Percentiles rank a stretch among this genome's conserved stretches.
Conservation (phyloP, 192 early-diverging fungal species). For the Coemansia sp. region DNA sequence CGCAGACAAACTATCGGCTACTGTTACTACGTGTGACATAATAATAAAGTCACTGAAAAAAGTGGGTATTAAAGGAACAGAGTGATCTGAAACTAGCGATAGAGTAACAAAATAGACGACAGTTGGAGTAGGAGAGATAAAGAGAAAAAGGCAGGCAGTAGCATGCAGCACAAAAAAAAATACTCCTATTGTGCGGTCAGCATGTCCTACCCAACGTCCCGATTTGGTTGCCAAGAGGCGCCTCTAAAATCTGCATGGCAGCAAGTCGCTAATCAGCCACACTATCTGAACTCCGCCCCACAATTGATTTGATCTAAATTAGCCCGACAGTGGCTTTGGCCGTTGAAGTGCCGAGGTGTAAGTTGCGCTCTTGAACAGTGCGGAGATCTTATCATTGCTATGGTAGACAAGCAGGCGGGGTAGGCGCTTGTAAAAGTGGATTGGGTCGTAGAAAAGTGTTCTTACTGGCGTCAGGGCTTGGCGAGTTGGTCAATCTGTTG, state of each 20-base stretch:
- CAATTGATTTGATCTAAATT: neutral
- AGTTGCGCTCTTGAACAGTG: neutral
- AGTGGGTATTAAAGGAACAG: neutral
- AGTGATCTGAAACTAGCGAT: neutral
- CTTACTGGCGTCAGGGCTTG: no score
- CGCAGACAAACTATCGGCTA: neutral
- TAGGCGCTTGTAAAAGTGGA: no score
- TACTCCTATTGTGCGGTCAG: neutral
- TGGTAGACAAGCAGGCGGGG: no score
- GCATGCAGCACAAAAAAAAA: conserved; percentile 1
- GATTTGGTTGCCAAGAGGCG: neutral
- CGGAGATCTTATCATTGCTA: no score
- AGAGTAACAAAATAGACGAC: neutral
- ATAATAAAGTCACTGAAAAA: neutral
- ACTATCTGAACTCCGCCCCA: neutral
- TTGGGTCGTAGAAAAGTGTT: no score
- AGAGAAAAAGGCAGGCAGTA: neutral
- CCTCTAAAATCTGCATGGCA: neutral
- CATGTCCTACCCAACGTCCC: neutral
- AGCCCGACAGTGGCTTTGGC: neutral
- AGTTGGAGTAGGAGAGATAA: neutral
- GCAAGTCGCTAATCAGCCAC: neutral
- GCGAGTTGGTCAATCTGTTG: no score
- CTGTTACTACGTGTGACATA: neutral
- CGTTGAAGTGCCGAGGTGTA: no score